Percentiles rank a stretch among this genome's conserved stretches.
These are phyloP conservation scores for Cryptosporidium meleagridis DNA, from an alignment of 169 alveolate genomes.

Conservation along the genomic window DNA sequence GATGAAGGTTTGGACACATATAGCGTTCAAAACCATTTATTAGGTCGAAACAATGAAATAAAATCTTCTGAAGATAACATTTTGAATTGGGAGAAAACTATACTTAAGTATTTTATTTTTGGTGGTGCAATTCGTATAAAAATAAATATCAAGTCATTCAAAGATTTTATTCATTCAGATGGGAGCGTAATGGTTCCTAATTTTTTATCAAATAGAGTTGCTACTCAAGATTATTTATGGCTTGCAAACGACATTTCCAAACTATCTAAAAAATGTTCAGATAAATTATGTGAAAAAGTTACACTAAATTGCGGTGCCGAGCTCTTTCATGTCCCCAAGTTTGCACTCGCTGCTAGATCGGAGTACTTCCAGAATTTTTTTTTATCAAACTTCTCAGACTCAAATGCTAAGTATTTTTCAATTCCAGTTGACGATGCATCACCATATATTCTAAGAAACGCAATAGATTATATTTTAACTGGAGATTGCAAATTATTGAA, in stretches of 20 bases:
- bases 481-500: slow-evolving; percentile 42
- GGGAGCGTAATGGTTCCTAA: slow-evolving; percentile 11
- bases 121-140: slow-evolving; percentile 30
- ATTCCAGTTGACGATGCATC: slow-evolving; percentile 39
- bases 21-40: neutral
- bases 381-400: slow-evolving; percentile 33
- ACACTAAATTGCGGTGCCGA: slow-evolving; percentile 53
- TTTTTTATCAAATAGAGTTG: neutral
- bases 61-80: neutral
- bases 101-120: slow-evolving; percentile 18
- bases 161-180: slow-evolving; percentile 18
- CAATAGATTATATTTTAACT: slow-evolving; percentile 37
- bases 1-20: slow-evolving; percentile 8
- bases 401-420: neutral
- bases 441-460: slow-evolving; percentile 35
- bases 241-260: slow-evolving; percentile 65
- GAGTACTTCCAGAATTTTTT: slow-evolving; percentile 25
- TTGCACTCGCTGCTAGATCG: slow-evolving; percentile 71
- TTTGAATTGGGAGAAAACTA: slow-evolving; percentile 52
- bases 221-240: slow-evolving; percentile 27
- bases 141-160: slow-evolving; percentile 14
- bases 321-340: slow-evolving; percentile 36
- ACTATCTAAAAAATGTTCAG: slow-evolving; percentile 20
- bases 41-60: neutral
- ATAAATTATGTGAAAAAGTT: slow-evolving; percentile 13